Base-by-base conservation (phyloP, 257 asterid genomes). In the Ajuga chamaepitys region DNA sequence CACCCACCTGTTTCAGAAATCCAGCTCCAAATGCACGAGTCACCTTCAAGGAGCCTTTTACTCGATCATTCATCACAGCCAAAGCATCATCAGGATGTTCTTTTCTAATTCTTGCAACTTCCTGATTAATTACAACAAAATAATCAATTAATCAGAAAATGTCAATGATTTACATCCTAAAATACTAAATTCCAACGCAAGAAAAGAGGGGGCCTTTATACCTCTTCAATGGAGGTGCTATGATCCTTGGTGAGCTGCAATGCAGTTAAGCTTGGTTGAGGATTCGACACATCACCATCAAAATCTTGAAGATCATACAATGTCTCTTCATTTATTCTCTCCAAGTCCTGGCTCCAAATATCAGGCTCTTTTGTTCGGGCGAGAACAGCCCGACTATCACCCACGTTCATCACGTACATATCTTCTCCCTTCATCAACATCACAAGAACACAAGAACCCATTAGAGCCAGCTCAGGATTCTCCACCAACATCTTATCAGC, bases 11-110 rank as follows among this genome's bases (percentile, higher is more conserved):
- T 67, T 93, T 93, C 53, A 93, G 96, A 78, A 89, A 93, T 67
- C 99, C 99, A 20, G 99, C 99, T 58, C 99, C 99, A 77, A 93
- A 89, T 64, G 99, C 99, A n/a, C 99, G 81, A 37, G 99, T 93
- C 18, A 93, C 97, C 80, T 87, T 93, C 73, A 93, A 70, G 1
- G 96, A 93, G 68, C 99, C 99, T 80, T 93, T 93, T 8, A 93
- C 99, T 0, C 99, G 97, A 60, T 84, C 96, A 60, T 93, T 87
- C 34, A 69, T 57, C 67, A 93, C 66, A 18, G 97, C 86, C 17
- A 66, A 87, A 67, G 86, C 77, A 83, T 93, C 99, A 58, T 93
- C 97, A 0, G 78, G 85, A 58, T 93, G 99, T 50, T 93, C 99
- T 6, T 72, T 74, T 74, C 60, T 77, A 55, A 93, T 86, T 70